Evolutionary conservation across 2,329 filamentous ascomycete genomes (phyloP).

Genomic region (Botrytis aclada): DNA sequence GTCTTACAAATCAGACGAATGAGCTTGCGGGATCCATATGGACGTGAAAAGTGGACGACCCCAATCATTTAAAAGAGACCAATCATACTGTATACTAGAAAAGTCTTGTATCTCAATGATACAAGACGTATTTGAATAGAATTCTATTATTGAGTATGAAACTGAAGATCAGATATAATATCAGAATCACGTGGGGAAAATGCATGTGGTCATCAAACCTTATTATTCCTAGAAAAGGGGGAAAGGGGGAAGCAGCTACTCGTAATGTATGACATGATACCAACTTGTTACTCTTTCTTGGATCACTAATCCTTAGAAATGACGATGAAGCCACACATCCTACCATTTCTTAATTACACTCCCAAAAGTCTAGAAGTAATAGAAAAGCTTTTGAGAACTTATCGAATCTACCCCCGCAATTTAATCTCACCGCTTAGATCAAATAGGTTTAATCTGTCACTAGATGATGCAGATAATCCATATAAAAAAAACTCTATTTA

Average conservation of each 20-base stretch:
- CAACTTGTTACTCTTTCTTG: not conserved
- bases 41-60: not conserved
- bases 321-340: not conserved
- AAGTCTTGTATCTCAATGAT: not conserved
- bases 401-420: not conserved
- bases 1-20: not conserved
- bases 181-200: not conserved
- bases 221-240: not conserved
- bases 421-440: not conserved
- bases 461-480: not conserved
- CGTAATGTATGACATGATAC: not conserved
- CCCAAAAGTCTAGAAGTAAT: not conserved
- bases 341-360: not conserved
- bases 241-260: not conserved
- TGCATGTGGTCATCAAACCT: not conserved
- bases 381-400: not conserved
- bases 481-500: not conserved
- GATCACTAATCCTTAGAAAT: not conserved
- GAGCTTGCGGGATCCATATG: not conserved
- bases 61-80: not conserved
- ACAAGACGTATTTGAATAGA: not conserved
- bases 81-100: not conserved
- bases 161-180: not conserved
- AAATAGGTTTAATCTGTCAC: not conserved
- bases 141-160: not conserved